phyloP scores from a whole-genome alignment of 2,329 filamentous ascomycete species.

The Akanthomyces dipterigenus region DNA sequence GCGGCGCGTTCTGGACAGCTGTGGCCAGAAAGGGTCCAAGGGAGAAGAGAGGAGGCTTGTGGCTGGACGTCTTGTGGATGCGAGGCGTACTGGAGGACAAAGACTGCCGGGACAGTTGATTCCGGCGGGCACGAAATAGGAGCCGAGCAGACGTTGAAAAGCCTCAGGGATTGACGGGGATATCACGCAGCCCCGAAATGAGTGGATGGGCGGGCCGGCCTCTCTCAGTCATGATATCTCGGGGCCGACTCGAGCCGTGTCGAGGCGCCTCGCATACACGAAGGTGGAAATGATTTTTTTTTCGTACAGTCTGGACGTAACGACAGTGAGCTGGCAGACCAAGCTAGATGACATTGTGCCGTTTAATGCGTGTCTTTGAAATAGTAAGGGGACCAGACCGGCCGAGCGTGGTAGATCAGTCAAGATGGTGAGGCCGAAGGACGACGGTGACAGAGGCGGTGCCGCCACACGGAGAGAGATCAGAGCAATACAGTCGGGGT shows the following conservation, averaged over 20 bases:
- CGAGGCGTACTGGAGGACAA: neutral
- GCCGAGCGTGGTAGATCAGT: neutral
- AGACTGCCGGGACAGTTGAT: neutral
- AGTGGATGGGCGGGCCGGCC: neutral
- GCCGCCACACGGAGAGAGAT: neutral
- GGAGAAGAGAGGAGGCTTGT: conserved; percentile 1
- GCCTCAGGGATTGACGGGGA: neutral
- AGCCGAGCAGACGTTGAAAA: neutral
- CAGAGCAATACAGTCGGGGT: neutral
- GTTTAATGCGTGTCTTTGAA: neutral
- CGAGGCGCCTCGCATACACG: neutral
- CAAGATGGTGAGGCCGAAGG: neutral
- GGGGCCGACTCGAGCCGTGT: neutral
- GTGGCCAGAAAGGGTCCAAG: conserved; percentile 4
- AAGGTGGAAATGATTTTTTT: conserved; percentile 6
- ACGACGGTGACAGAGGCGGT: neutral
- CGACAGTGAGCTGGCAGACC: neutral
- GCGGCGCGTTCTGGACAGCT: neutral
- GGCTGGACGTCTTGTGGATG: neutral
- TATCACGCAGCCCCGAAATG: neutral
- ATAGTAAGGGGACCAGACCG: neutral
- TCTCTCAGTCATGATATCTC: conserved; percentile 1
- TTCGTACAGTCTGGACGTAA: neutral
- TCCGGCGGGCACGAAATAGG: neutral
- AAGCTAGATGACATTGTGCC: neutral